phyloP scores from a whole-genome alignment of 2,329 filamentous ascomycete species.

The Penicillium sp. region DNA sequence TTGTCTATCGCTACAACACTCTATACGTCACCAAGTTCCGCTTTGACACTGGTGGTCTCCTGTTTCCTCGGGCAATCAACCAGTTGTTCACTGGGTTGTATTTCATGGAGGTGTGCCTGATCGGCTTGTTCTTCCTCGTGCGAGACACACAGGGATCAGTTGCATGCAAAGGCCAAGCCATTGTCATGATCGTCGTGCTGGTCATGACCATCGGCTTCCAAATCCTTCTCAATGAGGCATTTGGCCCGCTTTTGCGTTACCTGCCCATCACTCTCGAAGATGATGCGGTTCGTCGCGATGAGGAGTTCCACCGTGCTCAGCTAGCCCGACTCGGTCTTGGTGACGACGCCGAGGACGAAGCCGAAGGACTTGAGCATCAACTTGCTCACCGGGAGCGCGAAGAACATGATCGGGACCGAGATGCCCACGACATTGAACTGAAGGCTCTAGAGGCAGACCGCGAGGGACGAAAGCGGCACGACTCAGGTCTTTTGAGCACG shows the following conservation, averaged over 20 bases:
- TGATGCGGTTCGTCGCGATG: slow-evolving; percentile 86
- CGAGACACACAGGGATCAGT: slow-evolving; percentile 56
- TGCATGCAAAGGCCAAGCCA: slow-evolving; percentile 73
- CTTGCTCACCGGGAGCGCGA: slow-evolving; percentile 49
- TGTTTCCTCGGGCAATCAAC: slow-evolving; percentile 91
- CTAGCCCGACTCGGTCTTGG: slow-evolving; percentile 66
- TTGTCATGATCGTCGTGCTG: slow-evolving; percentile 77
- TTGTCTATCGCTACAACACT: slow-evolving; percentile 95
- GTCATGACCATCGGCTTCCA: slow-evolving; percentile 77
- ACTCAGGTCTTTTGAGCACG: slow-evolving; percentile 16
- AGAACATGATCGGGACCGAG: slow-evolving; percentile 40
- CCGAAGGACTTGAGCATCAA: slow-evolving; percentile 50
- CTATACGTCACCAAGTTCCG: slow-evolving; percentile 90
- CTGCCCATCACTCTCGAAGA: slow-evolving; percentile 95
- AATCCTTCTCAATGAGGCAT: slow-evolving; percentile 76
- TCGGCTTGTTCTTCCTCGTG: slow-evolving; percentile 86
- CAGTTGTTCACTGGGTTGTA: slow-evolving; percentile 95
- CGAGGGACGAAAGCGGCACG: slow-evolving; percentile 19
- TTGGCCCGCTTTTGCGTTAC: slow-evolving; percentile 82
- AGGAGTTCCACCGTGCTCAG: slow-evolving; percentile 81
- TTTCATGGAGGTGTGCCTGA: slow-evolving; percentile 86
- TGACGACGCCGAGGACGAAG: slow-evolving; percentile 57
- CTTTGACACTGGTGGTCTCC: slow-evolving; percentile 85
- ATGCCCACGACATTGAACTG: slow-evolving; percentile 54
- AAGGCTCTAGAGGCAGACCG: slow-evolving; percentile 37